Conservation (phyloP, 2,329 filamentous ascomycete species). For the Cladosporium sp. region DNA sequence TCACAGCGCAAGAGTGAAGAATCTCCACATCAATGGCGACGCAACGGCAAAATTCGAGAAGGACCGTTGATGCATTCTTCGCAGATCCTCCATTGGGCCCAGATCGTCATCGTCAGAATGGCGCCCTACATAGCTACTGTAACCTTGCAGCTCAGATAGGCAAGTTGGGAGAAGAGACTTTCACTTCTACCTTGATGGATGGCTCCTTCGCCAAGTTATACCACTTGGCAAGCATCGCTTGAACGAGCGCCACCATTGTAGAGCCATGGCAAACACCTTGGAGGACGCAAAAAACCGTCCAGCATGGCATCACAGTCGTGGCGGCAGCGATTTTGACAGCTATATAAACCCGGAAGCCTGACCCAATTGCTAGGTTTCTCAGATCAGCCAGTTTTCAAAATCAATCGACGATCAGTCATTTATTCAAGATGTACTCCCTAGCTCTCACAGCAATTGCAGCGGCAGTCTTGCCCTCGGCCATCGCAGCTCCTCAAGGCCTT, state of each 20-base stretch:
- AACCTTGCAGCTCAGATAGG: neutral
- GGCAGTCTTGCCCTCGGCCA: constrained; percentile 2
- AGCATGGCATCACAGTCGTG: neutral
- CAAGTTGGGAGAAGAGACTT: constrained; percentile 1
- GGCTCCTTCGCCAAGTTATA: constrained; percentile 7
- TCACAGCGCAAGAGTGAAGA: too few species aligned
- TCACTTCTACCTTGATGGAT: constrained; percentile 11
- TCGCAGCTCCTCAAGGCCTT: constrained; percentile 7
- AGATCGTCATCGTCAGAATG: neutral
- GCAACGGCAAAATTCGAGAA: neutral
- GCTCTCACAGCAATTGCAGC: constrained; percentile 2
- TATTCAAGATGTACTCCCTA: constrained; percentile 2
- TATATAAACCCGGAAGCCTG: neutral
- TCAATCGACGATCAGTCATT: neutral
- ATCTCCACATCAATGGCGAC: neutral
- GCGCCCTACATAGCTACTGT: neutral
- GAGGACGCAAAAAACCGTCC: neutral
- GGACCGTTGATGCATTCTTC: neutral
- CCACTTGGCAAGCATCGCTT: constrained; percentile 11
- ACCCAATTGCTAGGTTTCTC: too few species aligned
- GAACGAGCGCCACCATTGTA: neutral
- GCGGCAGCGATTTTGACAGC: neutral
- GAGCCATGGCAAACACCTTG: constrained; percentile 7
- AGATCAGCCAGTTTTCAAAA: neutral
- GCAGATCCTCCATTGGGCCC: neutral